Conservation (phyloP, 768 basidiomycete genomes). For the Porphyrellus cyaneotinctus region DNA sequence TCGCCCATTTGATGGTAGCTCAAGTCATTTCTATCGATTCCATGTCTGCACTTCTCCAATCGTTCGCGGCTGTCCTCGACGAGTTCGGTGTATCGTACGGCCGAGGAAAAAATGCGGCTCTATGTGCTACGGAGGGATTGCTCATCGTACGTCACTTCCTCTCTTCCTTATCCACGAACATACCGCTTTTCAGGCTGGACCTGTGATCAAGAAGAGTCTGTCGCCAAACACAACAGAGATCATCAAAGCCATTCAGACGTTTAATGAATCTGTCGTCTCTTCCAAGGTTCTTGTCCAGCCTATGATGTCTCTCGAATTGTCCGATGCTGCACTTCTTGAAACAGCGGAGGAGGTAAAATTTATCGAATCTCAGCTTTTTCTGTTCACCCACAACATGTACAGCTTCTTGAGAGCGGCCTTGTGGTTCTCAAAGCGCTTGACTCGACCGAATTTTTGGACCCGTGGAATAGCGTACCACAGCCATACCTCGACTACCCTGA, state of each 20-base stretch:
- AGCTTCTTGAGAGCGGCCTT: conserved; percentile 78
- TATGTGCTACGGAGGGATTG: conserved; percentile 78
- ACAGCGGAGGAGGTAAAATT: conserved; percentile 57
- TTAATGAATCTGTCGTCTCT: conserved; percentile 55
- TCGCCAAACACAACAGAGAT: conserved; percentile 61
- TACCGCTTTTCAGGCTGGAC: conserved; percentile 52
- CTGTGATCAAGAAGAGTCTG: conserved; percentile 56
- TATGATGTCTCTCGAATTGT: conserved; percentile 45
- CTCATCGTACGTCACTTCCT: conserved; percentile 51
- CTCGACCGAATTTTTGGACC: conserved; percentile 54
- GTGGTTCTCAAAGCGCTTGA: conserved; percentile 60
- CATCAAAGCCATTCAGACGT: conserved; percentile 66
- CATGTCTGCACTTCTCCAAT: conserved; percentile 74
- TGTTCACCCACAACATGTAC: conserved; percentile 1
- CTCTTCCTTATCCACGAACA: not conserved
- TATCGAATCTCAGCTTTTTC: not conserved
- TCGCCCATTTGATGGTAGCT: conserved; percentile 80
- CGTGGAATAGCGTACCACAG: conserved; percentile 54
- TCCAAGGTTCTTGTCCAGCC: conserved; percentile 68
- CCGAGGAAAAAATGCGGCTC: conserved; percentile 75
- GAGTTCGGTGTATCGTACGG: conserved; percentile 85
- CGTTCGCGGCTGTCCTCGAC: conserved; percentile 82
- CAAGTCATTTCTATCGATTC: conserved; percentile 73
- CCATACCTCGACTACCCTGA: conserved; percentile 55
- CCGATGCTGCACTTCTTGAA: conserved; percentile 40